Evolutionary conservation across 1,284 basidiomycete genomes (phyloP), one percentile per base, ranked within the genome.

Genomic region (Apiotrichum veenhuisii): DNA sequence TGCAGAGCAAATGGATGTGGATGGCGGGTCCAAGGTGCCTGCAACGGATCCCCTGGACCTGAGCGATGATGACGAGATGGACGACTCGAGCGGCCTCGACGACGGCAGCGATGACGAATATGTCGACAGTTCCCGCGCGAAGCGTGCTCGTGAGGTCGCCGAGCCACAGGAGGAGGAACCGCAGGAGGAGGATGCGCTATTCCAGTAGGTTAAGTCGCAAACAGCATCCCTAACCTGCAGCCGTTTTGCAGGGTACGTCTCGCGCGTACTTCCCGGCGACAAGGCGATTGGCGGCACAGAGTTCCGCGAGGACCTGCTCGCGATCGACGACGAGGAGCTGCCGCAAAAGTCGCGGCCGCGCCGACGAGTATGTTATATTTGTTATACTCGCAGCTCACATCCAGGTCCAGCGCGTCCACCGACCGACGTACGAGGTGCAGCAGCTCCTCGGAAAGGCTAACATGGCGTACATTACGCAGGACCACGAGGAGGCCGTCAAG

Each of bases 391-490:
- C 34, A 18, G 14, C 18, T 4, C 52, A 53, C 36, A 46, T 30
- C 23, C 44, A 69, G 67, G 70, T 79, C 12, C 69, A 80, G 57
- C 74, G 78, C 25, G 79, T 81, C 27, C 85, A 87, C 20, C 78
- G 81, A 1, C 81, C 94, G 18, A 91, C 90, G 0, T 85, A 86
- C 50, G 88, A 97, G 76, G 91, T 95, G 18, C 83, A 85, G 55
- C 81, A 83, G 1, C 78, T 94, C 7, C 83, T 98, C 43, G 89
- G 91, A 18, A 84, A 89, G 57, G 95, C 90, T 26, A 96, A 95
- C 72, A 84, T 89, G 66, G 87, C 87, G 1, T 97, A 90, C 73
- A 84, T 93, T 50, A 63, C 65, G 23, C 85, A 88, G 65, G 78
- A 90, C 58, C 79, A 86, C 20, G 77, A 81, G 1, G 82, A 86